Evolutionary conservation across 2,329 filamentous ascomycete genomes (phyloP).

Genomic region (Dendrostoma leiphaemia): DNA sequence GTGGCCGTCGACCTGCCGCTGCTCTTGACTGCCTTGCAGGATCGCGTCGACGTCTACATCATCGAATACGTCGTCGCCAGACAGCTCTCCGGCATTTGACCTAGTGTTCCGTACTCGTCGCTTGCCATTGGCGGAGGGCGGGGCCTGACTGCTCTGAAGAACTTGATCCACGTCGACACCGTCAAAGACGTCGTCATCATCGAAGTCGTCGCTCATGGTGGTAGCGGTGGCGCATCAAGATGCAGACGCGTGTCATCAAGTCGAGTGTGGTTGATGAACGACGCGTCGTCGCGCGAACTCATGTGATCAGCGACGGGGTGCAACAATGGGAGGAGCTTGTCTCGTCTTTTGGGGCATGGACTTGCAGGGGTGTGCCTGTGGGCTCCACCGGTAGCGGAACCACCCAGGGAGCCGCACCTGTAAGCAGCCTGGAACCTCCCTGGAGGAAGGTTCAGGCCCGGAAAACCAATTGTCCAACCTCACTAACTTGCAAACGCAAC

Average conservation of each 20-base stretch:
- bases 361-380: background rate
- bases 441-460: too few species aligned
- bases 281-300: background rate
- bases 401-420: too few species aligned
- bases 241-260: background rate
- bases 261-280: background rate
- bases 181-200: slow-evolving; percentile 33
- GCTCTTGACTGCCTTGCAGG: background rate
- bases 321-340: too few species aligned
- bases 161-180: slow-evolving; percentile 21
- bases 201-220: slow-evolving; percentile 23
- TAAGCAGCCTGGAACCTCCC: too few species aligned
- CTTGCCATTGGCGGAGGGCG: background rate
- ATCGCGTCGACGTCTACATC: background rate
- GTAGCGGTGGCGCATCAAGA: background rate
- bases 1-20: background rate
- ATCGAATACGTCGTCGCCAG: background rate
- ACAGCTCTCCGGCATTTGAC: background rate
- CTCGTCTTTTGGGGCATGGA: too few species aligned
- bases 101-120: background rate
- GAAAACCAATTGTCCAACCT: too few species aligned
- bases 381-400: too few species aligned
- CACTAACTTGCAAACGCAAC: too few species aligned
- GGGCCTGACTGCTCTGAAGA: slow-evolving; percentile 17
- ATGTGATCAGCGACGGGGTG: background rate